A percentile compares a stretch with the other conserved stretches of the same genome.
Evolutionary conservation across 1,284 basidiomycete species (phyloP).

Genomic region (Melampsora abietis-canadensis): DNA sequence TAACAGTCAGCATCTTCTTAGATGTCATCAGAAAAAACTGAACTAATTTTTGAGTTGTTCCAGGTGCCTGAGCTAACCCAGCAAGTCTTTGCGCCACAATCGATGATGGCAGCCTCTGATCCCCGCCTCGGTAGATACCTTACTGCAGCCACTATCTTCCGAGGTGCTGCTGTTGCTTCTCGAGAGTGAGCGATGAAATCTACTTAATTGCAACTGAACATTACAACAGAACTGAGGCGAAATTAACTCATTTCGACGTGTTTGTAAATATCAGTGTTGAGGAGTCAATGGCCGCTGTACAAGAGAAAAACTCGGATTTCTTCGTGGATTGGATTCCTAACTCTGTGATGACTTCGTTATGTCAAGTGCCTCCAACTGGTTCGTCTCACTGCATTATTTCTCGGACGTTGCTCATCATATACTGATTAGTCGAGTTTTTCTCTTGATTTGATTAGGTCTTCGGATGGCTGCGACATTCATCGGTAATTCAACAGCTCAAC

Average conservation of each 20-base stretch:
- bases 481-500: conserved; percentile 54
- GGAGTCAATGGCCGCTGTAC: conserved; percentile 52
- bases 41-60: not conserved
- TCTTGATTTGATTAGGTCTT: conserved; percentile 46
- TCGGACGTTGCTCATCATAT: not conserved
- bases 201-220: not conserved
- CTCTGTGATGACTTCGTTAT: conserved; percentile 53
- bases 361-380: conserved; percentile 47
- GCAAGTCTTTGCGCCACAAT: conserved; percentile 53
- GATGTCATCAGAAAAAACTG: not conserved
- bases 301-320: conserved; percentile 52
- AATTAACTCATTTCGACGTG: too few relatives aligned
- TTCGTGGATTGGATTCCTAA: conserved; percentile 55
- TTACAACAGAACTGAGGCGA: not conserved
- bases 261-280: conserved; percentile 47
- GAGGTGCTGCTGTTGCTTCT: conserved; percentile 50
- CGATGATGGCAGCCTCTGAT: conserved; percentile 55
- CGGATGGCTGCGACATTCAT: conserved; percentile 54
- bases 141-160: conserved; percentile 53
- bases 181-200: conserved; percentile 48
- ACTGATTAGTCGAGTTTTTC: not conserved
- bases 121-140: conserved; percentile 53
- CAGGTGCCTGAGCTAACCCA: conserved; percentile 53
- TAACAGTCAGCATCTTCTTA: conserved; percentile 10
- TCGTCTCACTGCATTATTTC: not conserved